Evolutionary conservation across 257 asterid genomes (phyloP).

Genomic region (Petunia secreta): DNA sequence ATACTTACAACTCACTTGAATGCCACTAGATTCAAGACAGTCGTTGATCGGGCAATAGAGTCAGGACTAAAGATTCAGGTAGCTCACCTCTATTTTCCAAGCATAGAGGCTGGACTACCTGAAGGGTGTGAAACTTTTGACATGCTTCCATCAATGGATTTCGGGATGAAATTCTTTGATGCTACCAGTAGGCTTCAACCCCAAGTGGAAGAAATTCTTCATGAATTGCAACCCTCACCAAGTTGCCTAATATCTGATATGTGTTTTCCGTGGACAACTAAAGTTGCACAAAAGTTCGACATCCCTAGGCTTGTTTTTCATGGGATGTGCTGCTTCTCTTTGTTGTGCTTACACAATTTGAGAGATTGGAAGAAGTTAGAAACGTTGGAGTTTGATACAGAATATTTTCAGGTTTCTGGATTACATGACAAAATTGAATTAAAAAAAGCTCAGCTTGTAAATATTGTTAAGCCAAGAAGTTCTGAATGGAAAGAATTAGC

Average conservation of each 20-base stretch:
- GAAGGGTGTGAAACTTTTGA: conserved; percentile 34
- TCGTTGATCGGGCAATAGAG: no score
- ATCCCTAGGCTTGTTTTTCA: no score
- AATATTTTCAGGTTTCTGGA: conserved; percentile 22
- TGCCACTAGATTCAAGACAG: no score
- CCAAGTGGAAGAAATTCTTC: conserved; percentile 18
- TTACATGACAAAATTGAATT: conserved; percentile 26
- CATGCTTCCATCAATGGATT: conserved; percentile 27
- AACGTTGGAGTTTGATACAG: background rate
- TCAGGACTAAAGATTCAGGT: background rate
- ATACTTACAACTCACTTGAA: background rate
- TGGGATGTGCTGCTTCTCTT: conserved; percentile 27
- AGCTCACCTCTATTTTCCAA: conserved; percentile 25
- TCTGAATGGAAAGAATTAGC: background rate
- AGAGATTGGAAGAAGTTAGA: background rate
- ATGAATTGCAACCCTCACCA: conserved; percentile 27
- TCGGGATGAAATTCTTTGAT: conserved; percentile 24
- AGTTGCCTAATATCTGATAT: conserved; percentile 33
- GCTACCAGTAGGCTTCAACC: conserved; percentile 18
- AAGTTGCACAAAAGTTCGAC: no score
- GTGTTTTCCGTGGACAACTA: conserved; percentile 32
- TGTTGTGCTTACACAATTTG: conserved; percentile 27
- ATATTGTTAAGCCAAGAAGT: conserved; percentile 20
- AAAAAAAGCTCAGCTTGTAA: conserved; percentile 35
- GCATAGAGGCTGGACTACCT: conserved; percentile 28